Base-by-base conservation (phyloP, 2,329 filamentous ascomycete species). In the Paramyrothecium roridum region DNA sequence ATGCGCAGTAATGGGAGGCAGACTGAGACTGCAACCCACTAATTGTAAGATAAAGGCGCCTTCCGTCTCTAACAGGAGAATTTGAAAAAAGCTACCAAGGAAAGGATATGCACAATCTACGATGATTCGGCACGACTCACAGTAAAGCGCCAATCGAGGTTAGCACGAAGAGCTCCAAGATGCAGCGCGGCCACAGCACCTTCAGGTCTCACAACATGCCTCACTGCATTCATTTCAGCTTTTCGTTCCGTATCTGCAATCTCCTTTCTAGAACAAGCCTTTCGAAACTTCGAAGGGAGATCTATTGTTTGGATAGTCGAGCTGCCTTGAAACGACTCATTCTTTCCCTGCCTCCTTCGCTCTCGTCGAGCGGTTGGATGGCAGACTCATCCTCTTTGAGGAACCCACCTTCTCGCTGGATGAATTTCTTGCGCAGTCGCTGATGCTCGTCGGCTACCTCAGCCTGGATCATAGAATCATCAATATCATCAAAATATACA, bases 391-490 rank as follows among this genome's bases (percentile, higher is more conserved):
- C 84, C 62, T 91, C 84, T 55, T 84, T 82, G 63, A 89, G 75
- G 70, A 96, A 96, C 3, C 92, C 92, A 52, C 92, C 92, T 63
- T 95, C 85, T 63, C 86, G 83, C 62, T 91, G 85, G 53, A 97
- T 92, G 72, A 96, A 87, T 65, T 83, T 84, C 68, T 93, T 96
- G 20, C 93, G 88, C 70, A 90, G 80, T 48, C 84, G 86, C 69
- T 96, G 89, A 70, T 96, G 96, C 67, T 96, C 90, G 40, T 85
- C 83, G 8, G 90, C 87, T 16, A 96, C 86, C 69, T 96, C 89
- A 59, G 90, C 86, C 53, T 89, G 82, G 52, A 93, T 78, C 30
- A 93, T 76, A n/a, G 65, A 61, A 20, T 85, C 79, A 6, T 96
- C 89, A 43, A 93, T 77, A 60, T 90, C 87, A 61, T 89, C 83